Conservation (phyloP, 2,329 filamentous ascomycete species). For the Achaetomium macrosporum region DNA sequence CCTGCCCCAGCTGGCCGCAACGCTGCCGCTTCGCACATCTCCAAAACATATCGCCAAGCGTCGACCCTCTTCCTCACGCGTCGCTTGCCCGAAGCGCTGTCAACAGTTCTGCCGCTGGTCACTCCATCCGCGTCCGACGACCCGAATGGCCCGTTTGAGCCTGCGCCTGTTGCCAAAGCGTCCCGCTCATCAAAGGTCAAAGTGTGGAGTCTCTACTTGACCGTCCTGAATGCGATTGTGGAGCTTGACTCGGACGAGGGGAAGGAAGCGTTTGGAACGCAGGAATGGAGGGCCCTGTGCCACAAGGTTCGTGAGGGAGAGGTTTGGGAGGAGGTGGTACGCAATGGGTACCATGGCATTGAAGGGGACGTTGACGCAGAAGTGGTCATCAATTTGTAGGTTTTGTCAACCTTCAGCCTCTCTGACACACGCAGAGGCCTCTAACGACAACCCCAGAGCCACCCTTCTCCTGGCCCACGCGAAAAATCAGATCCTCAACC, state of each 20-base stretch:
- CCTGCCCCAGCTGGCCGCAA: constrained; percentile 61
- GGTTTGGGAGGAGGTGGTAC: constrained; percentile 91
- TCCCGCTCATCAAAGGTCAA: constrained; percentile 83
- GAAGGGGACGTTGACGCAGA: constrained; percentile 92
- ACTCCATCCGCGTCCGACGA: constrained; percentile 47
- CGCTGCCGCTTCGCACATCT: constrained; percentile 64
- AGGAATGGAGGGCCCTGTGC: constrained; percentile 78
- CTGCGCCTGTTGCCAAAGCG: constrained; percentile 71
- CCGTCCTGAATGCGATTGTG: constrained; percentile 82
- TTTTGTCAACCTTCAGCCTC: constrained; percentile 12
- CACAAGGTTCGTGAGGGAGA: constrained; percentile 80
- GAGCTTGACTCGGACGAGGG: constrained; percentile 88
- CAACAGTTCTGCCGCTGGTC: constrained; percentile 78
- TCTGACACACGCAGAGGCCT: background rate
- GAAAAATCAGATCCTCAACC: constrained; percentile 74
- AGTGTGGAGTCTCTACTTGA: constrained; percentile 95
- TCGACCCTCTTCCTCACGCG: constrained; percentile 93
- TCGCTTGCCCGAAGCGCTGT: constrained; percentile 81
- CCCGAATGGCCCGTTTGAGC: constrained; percentile 41
- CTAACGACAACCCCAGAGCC: constrained; percentile 51
- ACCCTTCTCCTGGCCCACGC: constrained; percentile 90
- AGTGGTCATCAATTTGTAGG: constrained; percentile 82
- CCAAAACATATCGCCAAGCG: constrained; percentile 89
- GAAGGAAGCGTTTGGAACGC: constrained; percentile 77
- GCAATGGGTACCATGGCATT: constrained; percentile 77